Evolutionary conservation across 2,329 filamentous ascomycete species (phyloP).

Genomic region (Hypocreales sp.): DNA sequence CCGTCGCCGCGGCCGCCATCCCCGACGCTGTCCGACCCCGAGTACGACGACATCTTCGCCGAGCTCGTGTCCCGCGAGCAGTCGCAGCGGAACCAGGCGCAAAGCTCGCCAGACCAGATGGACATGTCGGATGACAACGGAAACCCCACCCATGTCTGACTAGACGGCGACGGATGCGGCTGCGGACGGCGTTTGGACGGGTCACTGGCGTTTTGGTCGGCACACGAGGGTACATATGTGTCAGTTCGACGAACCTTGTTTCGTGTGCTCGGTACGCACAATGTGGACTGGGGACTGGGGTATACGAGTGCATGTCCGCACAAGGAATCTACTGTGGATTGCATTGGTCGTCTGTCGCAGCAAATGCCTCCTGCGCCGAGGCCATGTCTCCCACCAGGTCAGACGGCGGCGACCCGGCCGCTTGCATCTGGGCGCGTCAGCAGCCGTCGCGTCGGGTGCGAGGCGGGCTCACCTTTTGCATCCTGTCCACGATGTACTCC

Average conservation of each 20-base stretch:
- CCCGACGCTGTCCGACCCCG: constrained; percentile 33
- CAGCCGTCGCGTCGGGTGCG: not conserved
- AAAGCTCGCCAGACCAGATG: constrained; percentile 23
- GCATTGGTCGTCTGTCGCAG: constrained; percentile 44
- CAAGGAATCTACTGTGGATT: constrained; percentile 45
- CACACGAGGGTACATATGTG: constrained; percentile 4
- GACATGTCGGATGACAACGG: constrained; percentile 19
- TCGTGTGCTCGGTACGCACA: no score
- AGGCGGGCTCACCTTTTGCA: constrained; percentile 66
- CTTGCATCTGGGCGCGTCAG: constrained; percentile 65
- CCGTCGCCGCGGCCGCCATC: constrained; percentile 14
- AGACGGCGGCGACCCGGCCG: constrained; percentile 72
- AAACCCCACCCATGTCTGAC: no score
- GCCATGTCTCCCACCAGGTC: constrained; percentile 86
- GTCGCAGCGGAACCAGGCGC: constrained; percentile 3
- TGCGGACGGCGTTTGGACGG: constrained; percentile 6
- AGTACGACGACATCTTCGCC: constrained; percentile 46
- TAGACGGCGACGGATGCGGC: no score
- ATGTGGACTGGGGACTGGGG: no score
- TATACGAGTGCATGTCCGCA: no score
- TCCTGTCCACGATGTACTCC: constrained; percentile 89
- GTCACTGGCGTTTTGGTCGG: constrained; percentile 2
- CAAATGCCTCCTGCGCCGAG: constrained; percentile 59
- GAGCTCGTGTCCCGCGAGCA: constrained; percentile 19
- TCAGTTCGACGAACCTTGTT: not conserved